phyloP scores from a whole-genome alignment of 305 asterid genomes.

The Andrographis paniculata region DNA sequence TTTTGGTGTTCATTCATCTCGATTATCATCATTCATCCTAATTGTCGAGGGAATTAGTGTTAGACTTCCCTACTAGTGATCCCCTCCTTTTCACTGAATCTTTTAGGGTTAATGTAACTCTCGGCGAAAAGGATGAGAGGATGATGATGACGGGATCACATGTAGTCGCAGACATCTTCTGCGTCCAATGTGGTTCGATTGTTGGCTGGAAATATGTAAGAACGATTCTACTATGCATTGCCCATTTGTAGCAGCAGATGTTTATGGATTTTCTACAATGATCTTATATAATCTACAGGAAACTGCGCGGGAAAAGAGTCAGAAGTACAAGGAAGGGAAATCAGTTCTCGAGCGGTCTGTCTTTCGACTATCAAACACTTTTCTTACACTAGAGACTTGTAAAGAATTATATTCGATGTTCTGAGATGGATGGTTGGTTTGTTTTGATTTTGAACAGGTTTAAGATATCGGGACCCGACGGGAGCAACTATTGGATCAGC shows the following conservation, averaged over 20 bases:
- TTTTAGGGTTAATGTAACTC: constrained; percentile 59
- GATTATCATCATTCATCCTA: too few species aligned
- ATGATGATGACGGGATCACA: constrained; percentile 84
- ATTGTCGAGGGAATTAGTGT: too few species aligned
- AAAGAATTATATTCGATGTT: background rate
- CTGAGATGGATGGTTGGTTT: background rate
- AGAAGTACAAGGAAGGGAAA: constrained; percentile 84
- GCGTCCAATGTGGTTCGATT: constrained; percentile 69
- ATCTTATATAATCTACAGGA: constrained; percentile 31
- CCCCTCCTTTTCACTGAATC: background rate
- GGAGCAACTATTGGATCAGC: background rate
- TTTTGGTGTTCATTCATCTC: too few species aligned
- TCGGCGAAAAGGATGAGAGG: constrained; percentile 72
- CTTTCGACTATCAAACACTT: too few species aligned
- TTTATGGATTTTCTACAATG: background rate
- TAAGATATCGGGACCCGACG: constrained; percentile 5
- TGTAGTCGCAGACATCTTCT: constrained; percentile 77
- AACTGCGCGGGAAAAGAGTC: constrained; percentile 57
- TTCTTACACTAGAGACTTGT: background rate
- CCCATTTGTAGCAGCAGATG: background rate
- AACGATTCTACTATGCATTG: background rate
- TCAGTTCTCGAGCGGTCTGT: constrained; percentile 87
- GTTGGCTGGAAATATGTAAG: constrained; percentile 95
- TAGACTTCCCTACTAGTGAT: background rate
- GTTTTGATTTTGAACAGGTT: background rate